These are phyloP conservation scores for Streptanthus diversifolius DNA, from an alignment of 345 rosid genomes.

Conservation along the genomic window DNA sequence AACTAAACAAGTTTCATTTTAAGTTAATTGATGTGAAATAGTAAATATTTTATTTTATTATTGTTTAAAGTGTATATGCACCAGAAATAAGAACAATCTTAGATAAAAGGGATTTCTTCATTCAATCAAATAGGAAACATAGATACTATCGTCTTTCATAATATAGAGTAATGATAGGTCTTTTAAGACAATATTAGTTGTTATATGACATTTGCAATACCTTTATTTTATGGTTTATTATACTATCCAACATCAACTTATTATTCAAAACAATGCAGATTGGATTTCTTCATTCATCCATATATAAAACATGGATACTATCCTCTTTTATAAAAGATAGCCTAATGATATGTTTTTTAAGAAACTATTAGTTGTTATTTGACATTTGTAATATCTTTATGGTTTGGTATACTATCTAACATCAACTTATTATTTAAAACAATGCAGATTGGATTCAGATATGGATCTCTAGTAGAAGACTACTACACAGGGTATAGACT, in stretches of 20 bases:
- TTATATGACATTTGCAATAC: neutral
- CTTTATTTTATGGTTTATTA: neutral
- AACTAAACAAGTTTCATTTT: neutral
- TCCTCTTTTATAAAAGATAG: neutral
- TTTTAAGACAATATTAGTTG: neutral
- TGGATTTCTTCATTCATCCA: no score
- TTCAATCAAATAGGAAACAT: neutral
- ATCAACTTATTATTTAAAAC: neutral
- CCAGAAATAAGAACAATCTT: neutral
- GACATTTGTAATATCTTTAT: neutral
- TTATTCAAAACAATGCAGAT: constrained; percentile 33
- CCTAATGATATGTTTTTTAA: neutral
- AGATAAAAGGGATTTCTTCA: neutral
- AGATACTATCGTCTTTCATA: neutral
- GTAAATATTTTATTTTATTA: neutral
- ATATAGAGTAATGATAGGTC: neutral
- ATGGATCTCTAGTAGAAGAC: constrained; percentile 77
- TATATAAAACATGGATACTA: no score
- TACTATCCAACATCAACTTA: neutral
- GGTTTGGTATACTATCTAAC: neutral
- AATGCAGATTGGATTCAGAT: constrained; percentile 55
- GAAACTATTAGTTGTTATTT: neutral
- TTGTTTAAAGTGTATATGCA: neutral
- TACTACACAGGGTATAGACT: constrained; percentile 52
- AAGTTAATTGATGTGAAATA: neutral